phyloP scores from a whole-genome alignment of 176 grass and related monocot species.

The Oryza meyeriana region DNA sequence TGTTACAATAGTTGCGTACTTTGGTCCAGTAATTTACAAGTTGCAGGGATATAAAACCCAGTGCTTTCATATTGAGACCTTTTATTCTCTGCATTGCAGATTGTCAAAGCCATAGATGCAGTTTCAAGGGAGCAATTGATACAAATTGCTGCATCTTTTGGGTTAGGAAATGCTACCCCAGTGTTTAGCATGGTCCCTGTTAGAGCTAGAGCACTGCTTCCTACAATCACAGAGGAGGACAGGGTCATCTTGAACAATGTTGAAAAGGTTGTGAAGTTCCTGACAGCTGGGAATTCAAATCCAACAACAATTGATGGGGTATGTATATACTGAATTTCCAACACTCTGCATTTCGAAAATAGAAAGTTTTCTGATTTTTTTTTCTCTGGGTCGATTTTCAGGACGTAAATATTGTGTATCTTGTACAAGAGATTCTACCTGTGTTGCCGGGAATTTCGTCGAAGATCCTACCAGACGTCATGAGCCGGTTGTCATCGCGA shows the following conservation, averaged over 20 bases:
- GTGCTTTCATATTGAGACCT: not conserved
- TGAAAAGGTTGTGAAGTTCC: constrained; percentile 84
- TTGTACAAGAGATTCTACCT: constrained; percentile 81
- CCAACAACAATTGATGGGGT: constrained; percentile 56
- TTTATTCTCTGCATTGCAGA: constrained; percentile 38
- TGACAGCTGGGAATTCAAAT: constrained; percentile 61
- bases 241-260: constrained; percentile 93
- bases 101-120: constrained; percentile 98
- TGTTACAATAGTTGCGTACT: not conserved
- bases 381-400: constrained; percentile 24
- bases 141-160: constrained; percentile 66
- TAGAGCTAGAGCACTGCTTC: constrained; percentile 61
- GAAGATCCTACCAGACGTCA: constrained; percentile 77
- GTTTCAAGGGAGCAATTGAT: constrained; percentile 87
- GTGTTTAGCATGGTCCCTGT: constrained; percentile 87
- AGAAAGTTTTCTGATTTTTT: not conserved
- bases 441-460: constrained; percentile 83
- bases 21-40: not conserved
- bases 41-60: not conserved
- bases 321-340: constrained; percentile 17
- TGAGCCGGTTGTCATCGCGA: constrained; percentile 72
- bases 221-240: constrained; percentile 89
- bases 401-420: constrained; percentile 59
- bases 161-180: constrained; percentile 53
- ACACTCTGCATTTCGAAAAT: not conserved